These are phyloP conservation scores for Oryza glumipatula DNA, from an alignment of 176 grass and related monocot genomes.

Conservation along the genomic window DNA sequence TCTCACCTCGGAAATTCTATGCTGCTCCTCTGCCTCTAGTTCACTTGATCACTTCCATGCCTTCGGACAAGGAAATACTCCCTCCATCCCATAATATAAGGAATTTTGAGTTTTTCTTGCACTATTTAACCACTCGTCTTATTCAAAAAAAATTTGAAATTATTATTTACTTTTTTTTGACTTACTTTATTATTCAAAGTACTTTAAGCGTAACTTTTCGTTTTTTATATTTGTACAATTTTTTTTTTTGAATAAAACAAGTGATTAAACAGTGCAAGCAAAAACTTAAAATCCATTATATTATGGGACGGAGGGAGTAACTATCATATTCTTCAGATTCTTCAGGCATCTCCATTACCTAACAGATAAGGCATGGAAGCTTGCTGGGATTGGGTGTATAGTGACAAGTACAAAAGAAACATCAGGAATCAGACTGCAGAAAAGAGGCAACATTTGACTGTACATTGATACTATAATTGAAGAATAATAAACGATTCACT, in stretches of 20 bases:
- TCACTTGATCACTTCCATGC: slow-evolving; percentile 33
- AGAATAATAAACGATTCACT: background rate
- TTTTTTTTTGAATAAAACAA: too few relatives aligned
- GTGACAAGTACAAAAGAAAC: background rate
- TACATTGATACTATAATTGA: background rate
- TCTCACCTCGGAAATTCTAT: slow-evolving; percentile 39
- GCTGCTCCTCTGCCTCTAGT: slow-evolving; percentile 36
- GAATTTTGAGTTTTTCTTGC: too few relatives aligned
- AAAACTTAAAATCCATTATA: too few relatives aligned
- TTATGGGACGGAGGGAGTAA: too few relatives aligned
- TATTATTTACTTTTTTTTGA: too few relatives aligned
- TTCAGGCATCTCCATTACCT: background rate
- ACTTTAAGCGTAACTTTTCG: too few relatives aligned
- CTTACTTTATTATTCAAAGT: too few relatives aligned
- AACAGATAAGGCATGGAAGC: background rate
- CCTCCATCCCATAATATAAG: too few relatives aligned
- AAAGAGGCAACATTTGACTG: background rate
- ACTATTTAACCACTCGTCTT: too few relatives aligned
- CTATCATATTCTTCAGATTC: background rate
- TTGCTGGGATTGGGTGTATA: background rate
- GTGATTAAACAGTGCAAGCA: too few relatives aligned
- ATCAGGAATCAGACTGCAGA: background rate
- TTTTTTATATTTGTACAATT: too few relatives aligned
- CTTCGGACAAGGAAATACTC: background rate
- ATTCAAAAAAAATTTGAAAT: too few relatives aligned